Evolutionary conservation across 495 filamentous ascomycete species (phyloP).

Genomic region (Xylaria grammica): DNA sequence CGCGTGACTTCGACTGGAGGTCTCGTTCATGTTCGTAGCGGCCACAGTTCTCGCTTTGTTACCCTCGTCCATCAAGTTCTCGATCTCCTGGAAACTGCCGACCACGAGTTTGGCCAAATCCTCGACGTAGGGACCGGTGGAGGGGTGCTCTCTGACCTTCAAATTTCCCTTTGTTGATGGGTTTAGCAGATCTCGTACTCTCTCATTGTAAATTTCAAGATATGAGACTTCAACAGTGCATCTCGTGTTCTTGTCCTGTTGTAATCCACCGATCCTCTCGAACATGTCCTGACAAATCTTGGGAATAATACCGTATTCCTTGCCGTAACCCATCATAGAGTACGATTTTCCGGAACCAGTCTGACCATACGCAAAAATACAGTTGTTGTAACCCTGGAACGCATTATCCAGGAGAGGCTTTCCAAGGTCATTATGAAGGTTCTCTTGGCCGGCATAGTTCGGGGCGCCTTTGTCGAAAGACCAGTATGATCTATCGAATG

Average conservation of each 20-base stretch:
- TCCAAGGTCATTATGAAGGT: conserved; percentile 87
- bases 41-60: conserved; percentile 98
- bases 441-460: conserved; percentile 88
- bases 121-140: conserved; percentile 96
- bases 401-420: conserved; percentile 95
- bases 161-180: conserved; percentile 95
- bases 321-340: conserved; percentile 99
- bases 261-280: conserved; percentile 75
- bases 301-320: conserved; percentile 96
- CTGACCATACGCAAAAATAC: conserved; percentile 99
- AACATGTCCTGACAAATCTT: conserved; percentile 98
- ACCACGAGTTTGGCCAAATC: conserved; percentile 98
- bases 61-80: conserved; percentile 98
- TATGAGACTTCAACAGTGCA: conserved; percentile 99
- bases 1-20: conserved; percentile 95
- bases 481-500: conserved; percentile 98
- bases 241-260: conserved; percentile 75
- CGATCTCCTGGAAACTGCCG: conserved; percentile 93
- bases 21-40: conserved; percentile 99
- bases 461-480: conserved; percentile 84
- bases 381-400: conserved; percentile 99
- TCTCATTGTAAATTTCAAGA: conserved; percentile 99
- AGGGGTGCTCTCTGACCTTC: conserved; percentile 96
- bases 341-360: conserved; percentile 99
- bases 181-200: conserved; percentile 94